Evolutionary conservation across 257 asterid species (phyloP).

Genomic region (Fraxinus quadrangulata): DNA sequence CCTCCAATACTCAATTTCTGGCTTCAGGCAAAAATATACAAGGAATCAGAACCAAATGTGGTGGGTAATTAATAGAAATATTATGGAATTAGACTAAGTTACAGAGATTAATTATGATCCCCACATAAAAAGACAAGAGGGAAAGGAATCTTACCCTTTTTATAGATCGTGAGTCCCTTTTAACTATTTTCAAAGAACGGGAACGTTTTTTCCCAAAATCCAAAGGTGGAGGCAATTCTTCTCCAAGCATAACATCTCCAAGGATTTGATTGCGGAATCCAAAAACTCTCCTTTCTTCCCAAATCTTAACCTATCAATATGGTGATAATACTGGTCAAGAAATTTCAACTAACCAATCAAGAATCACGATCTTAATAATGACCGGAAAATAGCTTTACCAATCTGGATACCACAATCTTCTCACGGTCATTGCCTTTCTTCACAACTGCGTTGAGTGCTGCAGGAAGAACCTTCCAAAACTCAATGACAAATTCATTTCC

Average conservation of each 20-base stretch:
- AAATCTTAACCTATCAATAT: conserved; percentile 64
- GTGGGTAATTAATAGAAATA: neutral
- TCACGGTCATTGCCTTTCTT: conserved; percentile 72
- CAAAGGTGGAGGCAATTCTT: conserved; percentile 73
- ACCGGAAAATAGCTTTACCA: conserved; percentile 55
- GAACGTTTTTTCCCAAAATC: conserved; percentile 72
- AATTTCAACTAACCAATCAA: conserved; percentile 21
- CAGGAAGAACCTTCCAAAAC: conserved; percentile 96
- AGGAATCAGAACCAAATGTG: conserved; percentile 15
- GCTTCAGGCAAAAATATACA: conserved; percentile 29
- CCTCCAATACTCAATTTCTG: conserved; percentile 93
- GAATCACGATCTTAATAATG: conserved; percentile 19
- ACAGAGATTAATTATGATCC: conserved; percentile 11
- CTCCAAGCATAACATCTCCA: conserved; percentile 78
- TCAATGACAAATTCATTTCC: conserved; percentile 89
- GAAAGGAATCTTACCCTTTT: conserved; percentile 57
- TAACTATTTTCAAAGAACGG: conserved; percentile 73
- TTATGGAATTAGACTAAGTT: conserved; percentile 16
- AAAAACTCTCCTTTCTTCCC: conserved; percentile 94
- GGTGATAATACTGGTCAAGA: conserved; percentile 15
- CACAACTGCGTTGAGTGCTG: conserved; percentile 63
- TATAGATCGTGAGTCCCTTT: conserved; percentile 81
- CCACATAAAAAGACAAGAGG: conserved; percentile 13
- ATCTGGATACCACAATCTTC: conserved; percentile 67
- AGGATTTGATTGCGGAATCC: conserved; percentile 74